A percentile compares a stretch with the other conserved stretches of the same genome.
phyloP scores from a whole-genome alignment of 768 basidiomycete genomes.

The Cytidiella melzeri region DNA sequence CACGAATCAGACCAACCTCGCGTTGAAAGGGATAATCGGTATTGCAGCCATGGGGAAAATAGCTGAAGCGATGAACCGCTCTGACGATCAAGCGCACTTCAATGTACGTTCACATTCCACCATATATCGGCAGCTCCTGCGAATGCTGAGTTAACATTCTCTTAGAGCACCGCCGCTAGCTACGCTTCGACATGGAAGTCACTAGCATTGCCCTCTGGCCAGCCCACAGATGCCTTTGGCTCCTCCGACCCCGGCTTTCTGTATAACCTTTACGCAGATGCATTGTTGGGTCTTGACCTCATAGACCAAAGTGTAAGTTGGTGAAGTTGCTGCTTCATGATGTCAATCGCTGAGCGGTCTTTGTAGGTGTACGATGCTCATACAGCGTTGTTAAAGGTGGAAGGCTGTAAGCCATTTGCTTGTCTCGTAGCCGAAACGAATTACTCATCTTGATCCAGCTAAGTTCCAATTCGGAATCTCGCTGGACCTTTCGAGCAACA shows the following conservation, averaged over 20 bases:
- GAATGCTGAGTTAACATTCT: too few relatives aligned
- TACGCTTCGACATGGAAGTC: background rate
- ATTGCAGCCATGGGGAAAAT: constrained; percentile 60
- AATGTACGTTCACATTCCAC: constrained; percentile 13
- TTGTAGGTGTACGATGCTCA: background rate
- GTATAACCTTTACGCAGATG: background rate
- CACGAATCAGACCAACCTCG: constrained; percentile 61
- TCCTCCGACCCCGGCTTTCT: background rate
- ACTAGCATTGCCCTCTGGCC: background rate
- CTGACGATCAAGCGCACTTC: constrained; percentile 16
- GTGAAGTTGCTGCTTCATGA: too few relatives aligned
- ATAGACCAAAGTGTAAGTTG: background rate
- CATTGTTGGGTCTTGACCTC: background rate
- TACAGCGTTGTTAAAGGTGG: background rate
- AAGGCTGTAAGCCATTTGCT: background rate
- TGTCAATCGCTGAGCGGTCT: too few relatives aligned
- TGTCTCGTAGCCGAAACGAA: too few relatives aligned
- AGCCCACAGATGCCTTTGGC: background rate
- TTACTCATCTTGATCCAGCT: too few relatives aligned
- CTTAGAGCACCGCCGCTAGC: background rate
- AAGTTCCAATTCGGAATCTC: background rate
- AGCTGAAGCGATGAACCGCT: constrained; percentile 21
- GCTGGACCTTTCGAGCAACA: background rate
- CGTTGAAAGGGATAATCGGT: constrained; percentile 64
- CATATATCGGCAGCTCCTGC: background rate